Percentiles rank a stretch among this genome's conserved stretches.
Conservation (phyloP, 2,329 filamentous ascomycete species). For the Hymenoscyphus repandus region DNA sequence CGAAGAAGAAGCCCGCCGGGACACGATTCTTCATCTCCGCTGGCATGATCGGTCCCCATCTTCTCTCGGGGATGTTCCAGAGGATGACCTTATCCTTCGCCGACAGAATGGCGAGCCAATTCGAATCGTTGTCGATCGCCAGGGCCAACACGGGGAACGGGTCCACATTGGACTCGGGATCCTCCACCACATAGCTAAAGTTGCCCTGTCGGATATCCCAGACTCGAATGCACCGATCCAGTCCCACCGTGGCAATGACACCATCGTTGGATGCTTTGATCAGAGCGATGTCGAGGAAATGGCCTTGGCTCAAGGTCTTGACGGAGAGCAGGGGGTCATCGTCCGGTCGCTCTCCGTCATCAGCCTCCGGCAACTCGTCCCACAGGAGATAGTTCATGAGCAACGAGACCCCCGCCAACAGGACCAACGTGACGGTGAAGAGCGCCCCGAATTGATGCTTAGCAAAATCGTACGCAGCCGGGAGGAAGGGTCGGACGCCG, state of each 20-base stretch:
- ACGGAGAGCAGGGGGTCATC: slow-evolving; percentile 51
- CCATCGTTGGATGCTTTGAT: slow-evolving; percentile 58
- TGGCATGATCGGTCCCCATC: slow-evolving; percentile 50
- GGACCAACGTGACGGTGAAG: slow-evolving; percentile 55
- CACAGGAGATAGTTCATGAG: slow-evolving; percentile 71
- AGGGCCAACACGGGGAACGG: slow-evolving; percentile 57
- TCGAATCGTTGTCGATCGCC: slow-evolving; percentile 58
- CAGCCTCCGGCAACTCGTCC: slow-evolving; percentile 45
- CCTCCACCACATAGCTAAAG: slow-evolving; percentile 36
- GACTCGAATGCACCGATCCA: slow-evolving; percentile 64
- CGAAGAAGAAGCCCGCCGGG: slow-evolving; percentile 61
- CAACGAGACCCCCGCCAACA: slow-evolving; percentile 60
- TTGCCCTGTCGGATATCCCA: slow-evolving; percentile 49
- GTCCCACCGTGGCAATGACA: slow-evolving; percentile 61
- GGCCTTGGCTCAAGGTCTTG: slow-evolving; percentile 55
- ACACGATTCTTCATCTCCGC: slow-evolving; percentile 54
- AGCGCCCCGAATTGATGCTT: slow-evolving; percentile 55
- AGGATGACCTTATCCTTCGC: slow-evolving; percentile 51
- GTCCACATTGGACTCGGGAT: slow-evolving; percentile 31
- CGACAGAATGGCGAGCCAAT: slow-evolving; percentile 62
- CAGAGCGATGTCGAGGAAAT: slow-evolving; percentile 64
- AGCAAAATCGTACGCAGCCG: slow-evolving; percentile 63
- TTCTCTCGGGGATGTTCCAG: slow-evolving; percentile 55
- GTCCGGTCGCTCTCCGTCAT: slow-evolving; percentile 39
- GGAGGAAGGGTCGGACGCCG: slow-evolving; percentile 42